Evolutionary conservation across 768 basidiomycete genomes (phyloP), one percentile per base, ranked within the genome.

Genomic region (Auricularia auricula-judae): DNA sequence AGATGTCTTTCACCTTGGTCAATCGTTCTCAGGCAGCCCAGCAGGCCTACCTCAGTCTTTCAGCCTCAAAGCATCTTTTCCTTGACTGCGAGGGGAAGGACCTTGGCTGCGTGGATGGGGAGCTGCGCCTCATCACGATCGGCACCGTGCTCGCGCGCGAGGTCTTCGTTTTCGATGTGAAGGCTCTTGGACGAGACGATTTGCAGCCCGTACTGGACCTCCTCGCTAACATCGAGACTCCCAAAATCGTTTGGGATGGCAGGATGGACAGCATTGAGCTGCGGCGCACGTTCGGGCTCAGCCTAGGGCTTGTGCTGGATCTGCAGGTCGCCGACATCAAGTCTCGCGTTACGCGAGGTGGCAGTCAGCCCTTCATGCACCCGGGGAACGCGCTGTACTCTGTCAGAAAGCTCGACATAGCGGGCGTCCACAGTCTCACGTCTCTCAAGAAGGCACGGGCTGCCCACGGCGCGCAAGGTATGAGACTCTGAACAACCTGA

Each of bases 161-260:
- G 43, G 70, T 77, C 47, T 79, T 73, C 64, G 64, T 79, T 62
- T 72, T 79, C 56, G 78, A 79, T 65, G 70, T 73, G 63, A 70
- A 79, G 69, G 34, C 44, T 63, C 61, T 56, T 11, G 1, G 14
- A 4, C 14, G 11, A 1, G 29, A 68, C 0, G 67, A 67, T 58
- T 67, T 78, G n/a, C 65, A 68, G 2, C 66, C 64, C 18, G 65
- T 79, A 11, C 63, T 72, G 5, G 58, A 65, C 18, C 65, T 77
- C 16, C 72, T 80, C 63, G 68, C 65, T 29, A 68, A 73, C 42
- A 67, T 70, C 10, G 35, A 56, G 1, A 67, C 76, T 35, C 69
- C 71, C 35, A 80, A 79, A 68, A 66, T 80, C 64, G 75, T 77
- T 66, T 80, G 76, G 75, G 79, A 80, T 66, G 78, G 78, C 14